Evolutionary conservation across 768 basidiomycete genomes (phyloP).

Genomic region (Agaricus blazei): DNA sequence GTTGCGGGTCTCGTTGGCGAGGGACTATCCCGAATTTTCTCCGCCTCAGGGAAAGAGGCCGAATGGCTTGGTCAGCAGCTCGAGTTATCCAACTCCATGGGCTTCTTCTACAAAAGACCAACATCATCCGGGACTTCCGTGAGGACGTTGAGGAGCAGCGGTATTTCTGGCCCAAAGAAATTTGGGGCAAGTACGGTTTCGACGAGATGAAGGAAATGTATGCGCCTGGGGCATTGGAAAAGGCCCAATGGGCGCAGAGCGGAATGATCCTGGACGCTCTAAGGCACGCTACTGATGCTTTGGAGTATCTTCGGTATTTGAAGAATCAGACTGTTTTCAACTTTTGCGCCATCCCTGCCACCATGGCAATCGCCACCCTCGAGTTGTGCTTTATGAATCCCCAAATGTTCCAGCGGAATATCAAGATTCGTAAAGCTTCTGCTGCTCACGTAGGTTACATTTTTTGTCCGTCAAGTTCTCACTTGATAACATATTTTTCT

Average conservation of each 20-base stretch:
- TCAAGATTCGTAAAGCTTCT: slow-evolving; percentile 92
- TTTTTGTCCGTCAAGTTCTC: not conserved
- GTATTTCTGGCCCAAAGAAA: slow-evolving; percentile 93
- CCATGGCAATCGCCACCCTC: slow-evolving; percentile 95
- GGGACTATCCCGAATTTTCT: slow-evolving; percentile 84
- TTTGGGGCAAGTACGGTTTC: slow-evolving; percentile 82
- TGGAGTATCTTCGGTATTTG: slow-evolving; percentile 86
- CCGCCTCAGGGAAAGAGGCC: slow-evolving; percentile 79
- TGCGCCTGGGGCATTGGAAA: slow-evolving; percentile 47
- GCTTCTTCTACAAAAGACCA: slow-evolving; percentile 94
- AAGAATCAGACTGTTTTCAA: slow-evolving; percentile 92
- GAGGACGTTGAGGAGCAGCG: slow-evolving; percentile 85
- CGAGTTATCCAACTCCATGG: slow-evolving; percentile 90
- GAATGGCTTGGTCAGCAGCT: slow-evolving; percentile 73
- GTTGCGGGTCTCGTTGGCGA: slow-evolving; percentile 98
- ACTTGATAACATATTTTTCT: not conserved
- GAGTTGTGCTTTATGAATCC: slow-evolving; percentile 92
- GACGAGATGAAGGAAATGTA: slow-evolving; percentile 65
- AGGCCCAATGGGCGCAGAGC: slow-evolving; percentile 77
- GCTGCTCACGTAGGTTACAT: slow-evolving; percentile 65
- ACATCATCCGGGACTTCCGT: slow-evolving; percentile 92
- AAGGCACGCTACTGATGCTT: slow-evolving; percentile 73
- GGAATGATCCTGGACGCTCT: slow-evolving; percentile 89
- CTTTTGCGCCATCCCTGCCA: slow-evolving; percentile 91
- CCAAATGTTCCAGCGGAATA: slow-evolving; percentile 76